Conservation (phyloP, 1,284 basidiomycete genomes). For the Cystobasidiaceae sp. region DNA sequence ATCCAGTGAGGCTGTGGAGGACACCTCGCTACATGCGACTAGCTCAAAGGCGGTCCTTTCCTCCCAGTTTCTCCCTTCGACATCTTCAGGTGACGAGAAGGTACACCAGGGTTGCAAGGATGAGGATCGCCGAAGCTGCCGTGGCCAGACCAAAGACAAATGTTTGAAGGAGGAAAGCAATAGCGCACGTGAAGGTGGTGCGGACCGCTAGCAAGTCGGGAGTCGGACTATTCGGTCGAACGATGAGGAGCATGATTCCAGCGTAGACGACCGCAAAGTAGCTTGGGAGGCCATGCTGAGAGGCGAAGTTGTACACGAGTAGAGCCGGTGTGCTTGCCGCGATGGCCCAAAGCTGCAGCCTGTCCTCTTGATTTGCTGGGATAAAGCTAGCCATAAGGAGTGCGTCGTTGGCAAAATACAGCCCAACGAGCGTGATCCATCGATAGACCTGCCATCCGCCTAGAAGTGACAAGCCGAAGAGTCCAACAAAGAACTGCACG, state of each 20-base stretch:
- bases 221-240: background rate
- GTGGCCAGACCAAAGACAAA: background rate
- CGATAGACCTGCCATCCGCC: background rate
- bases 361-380: background rate
- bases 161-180: background rate
- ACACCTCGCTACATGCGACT: too few relatives aligned
- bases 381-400: background rate
- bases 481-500: background rate
- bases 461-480: background rate
- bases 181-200: background rate
- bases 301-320: background rate
- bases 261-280: background rate
- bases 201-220: background rate
- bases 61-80: too few relatives aligned
- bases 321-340: background rate
- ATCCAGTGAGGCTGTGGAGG: too few relatives aligned
- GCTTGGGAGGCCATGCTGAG: background rate
- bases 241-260: background rate
- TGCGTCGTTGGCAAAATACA: conserved; percentile 1
- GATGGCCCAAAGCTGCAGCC: background rate
- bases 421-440: background rate
- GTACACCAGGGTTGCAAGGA: background rate
- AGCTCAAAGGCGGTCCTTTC: too few relatives aligned
- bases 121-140: background rate
- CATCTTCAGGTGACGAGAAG: background rate